Evolutionary conservation across 768 basidiomycete genomes (phyloP).

Genomic region (Agrocybe praecox): DNA sequence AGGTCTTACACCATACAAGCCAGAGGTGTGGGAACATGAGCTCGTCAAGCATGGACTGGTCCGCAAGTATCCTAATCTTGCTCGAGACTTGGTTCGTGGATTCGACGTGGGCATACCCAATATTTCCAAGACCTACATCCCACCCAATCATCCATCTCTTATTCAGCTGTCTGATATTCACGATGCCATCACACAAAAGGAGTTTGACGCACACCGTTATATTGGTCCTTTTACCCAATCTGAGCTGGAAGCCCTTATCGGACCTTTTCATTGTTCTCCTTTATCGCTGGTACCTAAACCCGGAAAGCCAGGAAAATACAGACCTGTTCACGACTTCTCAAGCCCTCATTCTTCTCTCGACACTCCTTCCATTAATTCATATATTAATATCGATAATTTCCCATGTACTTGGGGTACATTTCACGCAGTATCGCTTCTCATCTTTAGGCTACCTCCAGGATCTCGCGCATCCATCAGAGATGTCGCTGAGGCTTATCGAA

Average conservation of each 20-base stretch:
- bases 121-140: constrained; percentile 29
- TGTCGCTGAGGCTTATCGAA: constrained; percentile 40
- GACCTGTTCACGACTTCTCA: no score
- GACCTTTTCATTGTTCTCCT: constrained; percentile 42
- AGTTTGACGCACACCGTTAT: constrained; percentile 28
- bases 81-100: constrained; percentile 23
- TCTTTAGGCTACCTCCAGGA: no score
- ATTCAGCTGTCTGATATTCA: constrained; percentile 8
- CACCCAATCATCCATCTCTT: constrained; percentile 31
- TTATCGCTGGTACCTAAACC: constrained; percentile 38
- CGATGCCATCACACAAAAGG: constrained; percentile 14
- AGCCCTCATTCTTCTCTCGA: no score
- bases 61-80: constrained; percentile 30
- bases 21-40: no score
- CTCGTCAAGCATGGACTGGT: no score
- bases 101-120: constrained; percentile 34
- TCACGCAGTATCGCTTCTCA: no score
- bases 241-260: constrained; percentile 29
- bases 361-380: no score
- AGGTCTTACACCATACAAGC: no score
- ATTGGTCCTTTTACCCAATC: constrained; percentile 29
- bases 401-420: no score
- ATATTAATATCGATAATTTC: no score
- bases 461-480: constrained; percentile 46
- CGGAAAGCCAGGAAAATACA: constrained; percentile 25